Evolutionary conservation across 257 asterid genomes (phyloP).

Genomic region (Dorcoceras hygrometricum): DNA sequence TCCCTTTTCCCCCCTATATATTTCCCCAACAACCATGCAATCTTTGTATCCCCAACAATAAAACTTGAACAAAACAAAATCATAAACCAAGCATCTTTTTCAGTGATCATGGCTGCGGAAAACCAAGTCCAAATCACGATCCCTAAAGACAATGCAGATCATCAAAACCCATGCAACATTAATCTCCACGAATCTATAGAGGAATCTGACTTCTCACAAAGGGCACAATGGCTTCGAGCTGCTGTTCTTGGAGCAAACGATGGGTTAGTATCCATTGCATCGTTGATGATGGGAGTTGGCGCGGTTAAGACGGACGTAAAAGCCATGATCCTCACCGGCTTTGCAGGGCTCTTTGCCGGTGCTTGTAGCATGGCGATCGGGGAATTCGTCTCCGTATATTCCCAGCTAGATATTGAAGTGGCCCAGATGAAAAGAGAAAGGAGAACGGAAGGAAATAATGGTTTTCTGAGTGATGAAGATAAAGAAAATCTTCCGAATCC

Average conservation of each 20-base stretch:
- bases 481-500: constrained; percentile 61
- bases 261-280: constrained; percentile 62
- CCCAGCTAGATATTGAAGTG: constrained; percentile 62
- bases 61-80: not conserved
- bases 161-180: constrained; percentile 15
- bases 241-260: constrained; percentile 71
- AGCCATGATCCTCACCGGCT: constrained; percentile 59
- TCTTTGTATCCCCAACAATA: constrained; percentile 18
- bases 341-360: constrained; percentile 65
- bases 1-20: constrained; percentile 35
- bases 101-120: constrained; percentile 42
- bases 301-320: constrained; percentile 47
- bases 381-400: constrained; percentile 62
- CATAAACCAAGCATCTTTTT: constrained; percentile 4
- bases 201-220: constrained; percentile 47
- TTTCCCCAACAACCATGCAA: constrained; percentile 20
- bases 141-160: constrained; percentile 23
- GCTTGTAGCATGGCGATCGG: constrained; percentile 89
- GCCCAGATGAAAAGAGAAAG: constrained; percentile 56
- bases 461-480: not conserved
- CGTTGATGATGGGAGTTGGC: constrained; percentile 73
- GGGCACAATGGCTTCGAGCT: constrained; percentile 81
- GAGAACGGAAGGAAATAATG: not conserved
- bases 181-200: constrained; percentile 25
- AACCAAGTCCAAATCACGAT: constrained; percentile 35